phyloP scores from a whole-genome alignment of 257 asterid genomes.

The Ballota nigra region DNA sequence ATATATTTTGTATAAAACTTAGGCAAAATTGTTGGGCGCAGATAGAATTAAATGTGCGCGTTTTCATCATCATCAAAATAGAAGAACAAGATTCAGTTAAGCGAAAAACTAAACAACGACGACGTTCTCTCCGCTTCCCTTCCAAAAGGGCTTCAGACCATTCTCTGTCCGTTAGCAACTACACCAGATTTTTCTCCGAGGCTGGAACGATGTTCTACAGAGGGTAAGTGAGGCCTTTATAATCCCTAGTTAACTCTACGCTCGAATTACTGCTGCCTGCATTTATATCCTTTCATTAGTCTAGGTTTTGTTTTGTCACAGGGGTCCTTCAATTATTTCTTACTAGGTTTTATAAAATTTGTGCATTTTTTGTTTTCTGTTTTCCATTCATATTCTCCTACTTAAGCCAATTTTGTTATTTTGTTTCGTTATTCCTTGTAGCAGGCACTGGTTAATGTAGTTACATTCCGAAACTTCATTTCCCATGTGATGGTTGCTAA shows the following conservation, averaged over 20 bases:
- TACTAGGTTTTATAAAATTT: neutral
- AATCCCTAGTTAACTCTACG: neutral
- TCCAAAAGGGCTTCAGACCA: conserved; percentile 13
- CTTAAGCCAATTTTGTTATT: neutral
- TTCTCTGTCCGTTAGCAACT: neutral
- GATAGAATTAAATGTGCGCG: no score
- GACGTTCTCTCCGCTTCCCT: conserved; percentile 9
- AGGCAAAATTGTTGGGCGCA: no score
- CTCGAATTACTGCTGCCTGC: neutral
- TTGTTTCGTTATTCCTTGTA: neutral
- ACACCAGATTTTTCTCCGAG: neutral
- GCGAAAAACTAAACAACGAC: no score
- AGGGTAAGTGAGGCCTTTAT: conserved; percentile 30
- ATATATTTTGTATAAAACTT: no score
- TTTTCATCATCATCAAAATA: neutral
- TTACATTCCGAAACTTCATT: neutral
- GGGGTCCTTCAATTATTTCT: neutral
- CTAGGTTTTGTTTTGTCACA: neutral
- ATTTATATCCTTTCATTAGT: neutral
- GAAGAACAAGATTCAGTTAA: neutral
- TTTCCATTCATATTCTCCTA: neutral
- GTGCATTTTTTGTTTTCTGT: neutral
- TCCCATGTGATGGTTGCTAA: neutral
- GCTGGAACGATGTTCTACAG: conserved; percentile 37
- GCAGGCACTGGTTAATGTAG: neutral